Evolutionary conservation across 116 monocot species (phyloP), one percentile per base, ranked within the genome.

Genomic region (Posidonia oceanica): DNA sequence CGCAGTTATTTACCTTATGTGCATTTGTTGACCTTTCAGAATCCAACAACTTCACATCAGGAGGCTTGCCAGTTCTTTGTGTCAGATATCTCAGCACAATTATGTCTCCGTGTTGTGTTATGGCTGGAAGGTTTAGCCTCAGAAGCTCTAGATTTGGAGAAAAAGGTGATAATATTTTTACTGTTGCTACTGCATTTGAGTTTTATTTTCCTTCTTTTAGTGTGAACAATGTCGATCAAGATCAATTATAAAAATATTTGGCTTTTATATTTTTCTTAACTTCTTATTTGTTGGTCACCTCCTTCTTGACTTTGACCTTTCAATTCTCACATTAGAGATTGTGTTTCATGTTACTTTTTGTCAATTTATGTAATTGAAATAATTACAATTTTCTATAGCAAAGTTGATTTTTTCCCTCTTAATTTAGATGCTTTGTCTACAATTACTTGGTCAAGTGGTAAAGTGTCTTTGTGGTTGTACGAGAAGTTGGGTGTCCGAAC

Each of bases 111-210:
- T 8, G 73, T 92, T 75, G 80, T 97, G 23, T 85, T 84, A 41
- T 97, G 97, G 97, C 71, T 97, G 52, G 92, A 97, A 85, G 92
- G 83, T 13, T 75, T 97, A 65, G 87, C 97, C n/a, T 83, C 92
- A 64, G 85, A 92, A 81, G 71, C 85, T 58, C 87, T 97, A 64
- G 83, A 89, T 64, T 74, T 89, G 77, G 97, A 92, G 56, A 87
- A 86, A 71, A 97, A 92, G 92, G 92, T 88, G 39, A 68, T 61
- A 14, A 4, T 51, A 41, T 70, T 44, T 53, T 53, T 0, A 36
- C 23, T 36, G 22, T 53, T 44, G 22, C 20, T 29, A 23, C 52
- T 68, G 68, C 13, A 18, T 6, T 10, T 3, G 10, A 52, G 29
- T 14, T 15, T 68, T 53, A 21, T 3, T 70, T 56, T 57, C 13